These are phyloP conservation scores for Pelargonium australe DNA, from an alignment of 441 rosid species.

Conservation along the genomic window DNA sequence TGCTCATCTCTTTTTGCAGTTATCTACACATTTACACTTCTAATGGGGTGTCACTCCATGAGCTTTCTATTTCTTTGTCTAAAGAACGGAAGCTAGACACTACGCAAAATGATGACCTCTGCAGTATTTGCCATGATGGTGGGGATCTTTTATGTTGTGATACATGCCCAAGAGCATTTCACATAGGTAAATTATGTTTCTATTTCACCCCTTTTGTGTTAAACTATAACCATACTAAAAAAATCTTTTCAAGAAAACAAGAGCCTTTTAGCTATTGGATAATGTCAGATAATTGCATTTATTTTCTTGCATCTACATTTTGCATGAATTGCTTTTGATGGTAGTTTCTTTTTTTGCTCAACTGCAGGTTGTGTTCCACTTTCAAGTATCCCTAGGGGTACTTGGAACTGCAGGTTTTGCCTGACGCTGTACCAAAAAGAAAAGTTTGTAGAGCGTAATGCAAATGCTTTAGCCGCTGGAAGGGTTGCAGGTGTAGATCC, in stretches of 20 bases:
- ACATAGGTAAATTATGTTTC: slow-evolving; percentile 44
- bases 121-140: slow-evolving; percentile 78
- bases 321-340: slow-evolving; percentile 6
- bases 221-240: no score
- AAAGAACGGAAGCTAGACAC: slow-evolving; percentile 47
- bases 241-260: no score
- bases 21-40: slow-evolving; percentile 87
- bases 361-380: slow-evolving; percentile 57
- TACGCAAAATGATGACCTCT: slow-evolving; percentile 74
- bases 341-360: neutral
- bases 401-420: slow-evolving; percentile 81
- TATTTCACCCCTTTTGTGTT: no score
- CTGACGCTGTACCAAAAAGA: slow-evolving; percentile 49
- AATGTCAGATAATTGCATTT: neutral
- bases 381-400: slow-evolving; percentile 46
- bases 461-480: slow-evolving; percentile 84
- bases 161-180: slow-evolving; percentile 90
- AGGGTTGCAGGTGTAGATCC: slow-evolving; percentile 86
- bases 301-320: neutral
- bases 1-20: slow-evolving; percentile 37
- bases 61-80: slow-evolving; percentile 55
- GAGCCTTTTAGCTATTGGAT: no score
- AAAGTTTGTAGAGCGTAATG: slow-evolving; percentile 60
- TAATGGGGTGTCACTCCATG: slow-evolving; percentile 96
- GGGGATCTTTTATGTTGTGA: slow-evolving; percentile 88